Evolutionary conservation across 768 basidiomycete genomes (phyloP), one percentile per base, ranked within the genome.

Genomic region (Rossbeevera mucosa): DNA sequence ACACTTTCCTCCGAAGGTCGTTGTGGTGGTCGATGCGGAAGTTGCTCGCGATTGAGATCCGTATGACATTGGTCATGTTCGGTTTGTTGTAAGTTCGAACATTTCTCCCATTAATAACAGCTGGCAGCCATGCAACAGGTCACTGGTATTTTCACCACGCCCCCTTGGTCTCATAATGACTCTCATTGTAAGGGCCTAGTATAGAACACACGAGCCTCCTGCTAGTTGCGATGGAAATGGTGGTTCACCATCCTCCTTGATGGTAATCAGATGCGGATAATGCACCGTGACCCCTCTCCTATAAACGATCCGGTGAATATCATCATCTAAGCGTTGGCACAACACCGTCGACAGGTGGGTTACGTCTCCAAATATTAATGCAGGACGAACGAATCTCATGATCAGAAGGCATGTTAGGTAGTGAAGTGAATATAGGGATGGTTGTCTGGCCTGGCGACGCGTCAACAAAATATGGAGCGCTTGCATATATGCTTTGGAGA

Each of bases 161-260:
- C n/a, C n/a, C n/a, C n/a, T n/a, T n/a, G n/a, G n/a, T n/a, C n/a
- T n/a, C n/a, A n/a, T n/a, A n/a, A n/a, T n/a, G n/a, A n/a, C n/a
- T n/a, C n/a, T n/a, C n/a, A n/a, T n/a, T n/a, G n/a, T n/a, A n/a
- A n/a, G n/a, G n/a, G n/a, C n/a, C n/a, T n/a, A n/a, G n/a, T n/a
- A n/a, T 25, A 25, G 94, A 9, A n/a, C 8, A 36, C n/a, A n/a
- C 7, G n/a, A 36, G 0, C n/a, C n/a, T n/a, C n/a, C n/a, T n/a
- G n/a, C n/a, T 36, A 8, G 5, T 9, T 8, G n/a, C 33, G 9
- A 2, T 36, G 16, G 33, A 16, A 36, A 36, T 7, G 9, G 87
- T 6, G 92, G 90, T 69, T 99, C 95, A 53, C 94, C 95, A 61
- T 98, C 96, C 68, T 97, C 94, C 72, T 98, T 98, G 63, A 98